These are phyloP conservation scores for Avena sativa DNA, from an alignment of 176 grass and related monocot genomes.

Conservation along the genomic window DNA sequence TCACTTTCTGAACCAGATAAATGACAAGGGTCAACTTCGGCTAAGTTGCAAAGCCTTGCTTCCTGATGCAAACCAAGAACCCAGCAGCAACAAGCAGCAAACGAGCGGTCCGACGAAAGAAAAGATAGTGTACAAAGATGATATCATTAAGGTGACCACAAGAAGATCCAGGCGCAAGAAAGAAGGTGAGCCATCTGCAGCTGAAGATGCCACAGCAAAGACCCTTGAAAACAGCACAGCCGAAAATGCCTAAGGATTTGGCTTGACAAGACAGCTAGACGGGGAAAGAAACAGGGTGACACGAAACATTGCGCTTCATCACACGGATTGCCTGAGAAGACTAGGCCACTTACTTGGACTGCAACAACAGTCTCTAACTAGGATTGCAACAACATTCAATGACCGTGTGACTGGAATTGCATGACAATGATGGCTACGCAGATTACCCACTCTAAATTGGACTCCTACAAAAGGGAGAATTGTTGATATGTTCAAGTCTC, in stretches of 20 bases:
- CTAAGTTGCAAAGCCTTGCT: constrained; percentile 84
- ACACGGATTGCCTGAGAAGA: neutral
- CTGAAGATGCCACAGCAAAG: constrained; percentile 42
- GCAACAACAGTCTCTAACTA: neutral
- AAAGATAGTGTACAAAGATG: constrained; percentile 56
- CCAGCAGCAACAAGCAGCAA: constrained; percentile 51
- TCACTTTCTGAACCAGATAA: constrained; percentile 60
- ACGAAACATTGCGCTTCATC: constrained; percentile 8
- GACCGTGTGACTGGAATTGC: constrained; percentile 3
- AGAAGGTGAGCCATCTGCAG: constrained; percentile 41
- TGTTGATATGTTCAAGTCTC: constrained; percentile 6
- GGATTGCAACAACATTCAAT: neutral
- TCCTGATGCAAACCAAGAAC: constrained; percentile 66
- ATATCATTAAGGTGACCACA: constrained; percentile 46
- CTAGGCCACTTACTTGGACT: neutral
- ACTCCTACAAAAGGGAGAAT: neutral
- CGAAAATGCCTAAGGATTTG: constrained; percentile 37
- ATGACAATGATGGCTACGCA: neutral
- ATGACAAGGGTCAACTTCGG: constrained; percentile 94
- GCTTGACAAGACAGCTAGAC: constrained; percentile 37
- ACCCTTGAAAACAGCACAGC: constrained; percentile 37
- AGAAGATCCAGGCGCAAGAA: constrained; percentile 60
- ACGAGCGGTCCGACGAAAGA: constrained; percentile 55
- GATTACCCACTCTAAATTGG: neutral
- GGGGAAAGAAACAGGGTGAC: constrained; percentile 23